phyloP scores from a whole-genome alignment of 75 land plant genomes.

The Pinus taeda region DNA sequence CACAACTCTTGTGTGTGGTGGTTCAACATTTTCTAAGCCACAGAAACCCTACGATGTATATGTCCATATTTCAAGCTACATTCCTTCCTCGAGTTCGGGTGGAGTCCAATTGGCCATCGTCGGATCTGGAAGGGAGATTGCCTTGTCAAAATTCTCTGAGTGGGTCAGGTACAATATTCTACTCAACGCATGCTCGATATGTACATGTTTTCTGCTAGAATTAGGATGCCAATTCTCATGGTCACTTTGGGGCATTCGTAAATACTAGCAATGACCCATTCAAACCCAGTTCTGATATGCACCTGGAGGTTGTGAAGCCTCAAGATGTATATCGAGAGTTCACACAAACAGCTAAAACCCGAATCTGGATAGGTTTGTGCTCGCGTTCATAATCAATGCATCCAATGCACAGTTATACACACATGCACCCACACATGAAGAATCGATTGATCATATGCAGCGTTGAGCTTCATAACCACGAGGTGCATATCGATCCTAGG shows the following conservation, averaged over 20 bases:
- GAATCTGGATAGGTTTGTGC: no score
- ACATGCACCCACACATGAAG: no score
- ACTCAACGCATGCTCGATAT: no score
- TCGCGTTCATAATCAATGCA: neutral
- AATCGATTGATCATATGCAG: no score
- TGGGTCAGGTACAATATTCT: conserved; percentile 63
- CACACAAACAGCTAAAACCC: neutral
- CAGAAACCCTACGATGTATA: conserved; percentile 35
- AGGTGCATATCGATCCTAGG: neutral
- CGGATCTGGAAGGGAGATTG: conserved; percentile 66
- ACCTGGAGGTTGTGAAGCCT: neutral
- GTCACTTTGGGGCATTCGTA: no score
- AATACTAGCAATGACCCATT: no score
- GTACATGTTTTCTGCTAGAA: neutral
- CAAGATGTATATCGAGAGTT: neutral
- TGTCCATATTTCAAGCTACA: conserved; percentile 52
- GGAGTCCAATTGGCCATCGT: conserved; percentile 65
- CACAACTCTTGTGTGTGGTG: conserved; percentile 47
- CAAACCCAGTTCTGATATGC: neutral
- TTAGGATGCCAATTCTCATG: no score
- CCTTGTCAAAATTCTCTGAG: conserved; percentile 71
- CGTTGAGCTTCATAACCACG: neutral
- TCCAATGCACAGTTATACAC: neutral
- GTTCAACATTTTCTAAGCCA: conserved; percentile 2
- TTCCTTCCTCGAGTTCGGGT: conserved; percentile 26